These are phyloP conservation scores for Xylaria grammica DNA, from an alignment of 495 filamentous ascomycete species.

Conservation along the genomic window DNA sequence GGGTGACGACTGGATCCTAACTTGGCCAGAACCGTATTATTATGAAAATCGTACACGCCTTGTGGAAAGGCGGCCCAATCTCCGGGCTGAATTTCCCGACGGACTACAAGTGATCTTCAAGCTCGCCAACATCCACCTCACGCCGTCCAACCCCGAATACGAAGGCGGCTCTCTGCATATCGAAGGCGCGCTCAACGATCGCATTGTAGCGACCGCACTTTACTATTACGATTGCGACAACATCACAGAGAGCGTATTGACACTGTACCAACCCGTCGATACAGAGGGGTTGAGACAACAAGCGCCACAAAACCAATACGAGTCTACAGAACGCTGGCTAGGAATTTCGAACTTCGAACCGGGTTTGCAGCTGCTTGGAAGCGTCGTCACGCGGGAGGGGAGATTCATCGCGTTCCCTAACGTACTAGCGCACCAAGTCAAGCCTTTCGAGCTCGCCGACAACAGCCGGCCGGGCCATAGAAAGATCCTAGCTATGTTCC, in stretches of 20 bases:
- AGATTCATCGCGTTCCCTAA: constrained; percentile 50
- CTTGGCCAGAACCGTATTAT: constrained; percentile 28
- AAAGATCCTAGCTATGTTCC: constrained; percentile 63
- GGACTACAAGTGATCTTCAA: constrained; percentile 69
- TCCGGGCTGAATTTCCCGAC: constrained; percentile 19
- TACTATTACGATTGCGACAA: constrained; percentile 69
- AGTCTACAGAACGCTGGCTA: constrained; percentile 27
- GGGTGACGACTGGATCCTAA: constrained; percentile 15
- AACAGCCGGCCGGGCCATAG: constrained; percentile 54
- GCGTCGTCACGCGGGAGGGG: constrained; percentile 38
- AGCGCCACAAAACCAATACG: constrained; percentile 30
- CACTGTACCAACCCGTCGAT: constrained; percentile 52
- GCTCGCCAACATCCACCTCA: constrained; percentile 64
- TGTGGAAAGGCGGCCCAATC: constrained; percentile 1
- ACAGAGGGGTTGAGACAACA: constrained; percentile 20
- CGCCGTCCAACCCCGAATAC: constrained; percentile 56
- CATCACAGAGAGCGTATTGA: constrained; percentile 58
- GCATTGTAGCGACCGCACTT: constrained; percentile 62
- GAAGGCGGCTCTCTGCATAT: constrained; percentile 49
- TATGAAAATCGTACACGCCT: constrained; percentile 9
- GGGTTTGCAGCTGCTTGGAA: constrained; percentile 42
- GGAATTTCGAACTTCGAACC: constrained; percentile 26
- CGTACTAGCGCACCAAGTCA: constrained; percentile 55
- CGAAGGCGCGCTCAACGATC: constrained; percentile 62
- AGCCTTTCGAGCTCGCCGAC: constrained; percentile 55